Base-by-base conservation (phyloP, 2,329 filamentous ascomycete genomes). In the Aureobasidium subglaciale region DNA sequence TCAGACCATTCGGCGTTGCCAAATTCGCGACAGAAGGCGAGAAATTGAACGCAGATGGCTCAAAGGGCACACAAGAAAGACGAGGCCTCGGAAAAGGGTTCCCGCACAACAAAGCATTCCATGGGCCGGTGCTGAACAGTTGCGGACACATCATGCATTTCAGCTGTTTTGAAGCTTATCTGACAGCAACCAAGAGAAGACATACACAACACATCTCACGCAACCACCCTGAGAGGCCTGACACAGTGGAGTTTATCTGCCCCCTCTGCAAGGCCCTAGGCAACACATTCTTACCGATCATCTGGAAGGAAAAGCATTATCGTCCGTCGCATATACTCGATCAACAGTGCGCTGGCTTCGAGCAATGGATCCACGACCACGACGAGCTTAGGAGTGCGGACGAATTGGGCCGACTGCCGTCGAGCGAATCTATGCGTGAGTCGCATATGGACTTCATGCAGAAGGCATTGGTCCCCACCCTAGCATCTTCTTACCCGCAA, bases 141-240 rank as follows among this genome's bases (percentile, higher is more conserved):
- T 99, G 93, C 70, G 93, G 93, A 2, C 93, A 99, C 69, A 95
- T 99, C 65, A 99, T 99, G 93, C 93, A 99, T 70, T 97, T 88
- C 68, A 84, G 82, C 62, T 99, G 93, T 72, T 99, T 99, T 67
- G 90, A 96, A 65, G 82, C 87, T 37, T 99, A 97, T 66, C 87
- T 89, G 61, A 83, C 88, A 42, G 90, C 92, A 4, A 95, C 90
- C 0, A 79, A 85, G 53, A 81, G 91, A 58, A 83, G 93, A 35
- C 95, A 99, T 67, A 82, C 82, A 18, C 89, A 93, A 64, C 93
- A 99, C 68, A 96, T 99, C 69, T 91, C 93, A 7, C 82, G 93
- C 13, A 89, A 96, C 63, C 93, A 97, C 63, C 93, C 93, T 0
- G 95, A 99, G 68, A 81, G 85, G 55, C 79, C 89, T 2, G 77